Percentiles rank a stretch among this genome's conserved stretches.
These are phyloP conservation scores for Amylostereum areolatum DNA, from an alignment of 1,284 basidiomycete genomes.

Conservation along the genomic window DNA sequence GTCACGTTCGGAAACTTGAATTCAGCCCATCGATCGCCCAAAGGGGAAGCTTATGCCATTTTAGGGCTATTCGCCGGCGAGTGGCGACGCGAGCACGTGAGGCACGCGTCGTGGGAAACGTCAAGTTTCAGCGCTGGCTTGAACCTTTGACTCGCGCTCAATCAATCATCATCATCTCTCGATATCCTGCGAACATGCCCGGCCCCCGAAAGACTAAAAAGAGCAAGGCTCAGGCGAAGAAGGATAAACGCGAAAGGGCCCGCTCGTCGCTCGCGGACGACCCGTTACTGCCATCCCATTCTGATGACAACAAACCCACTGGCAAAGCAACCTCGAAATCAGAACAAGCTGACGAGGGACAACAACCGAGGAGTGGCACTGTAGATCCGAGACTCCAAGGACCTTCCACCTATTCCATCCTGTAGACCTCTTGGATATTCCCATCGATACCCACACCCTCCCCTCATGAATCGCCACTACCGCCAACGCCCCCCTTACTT, in stretches of 20 bases:
- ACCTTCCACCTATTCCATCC: no score
- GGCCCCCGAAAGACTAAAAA: slow-evolving; percentile 41
- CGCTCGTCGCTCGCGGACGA: slow-evolving; percentile 1
- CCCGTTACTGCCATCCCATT: neutral
- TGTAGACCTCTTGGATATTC: no score
- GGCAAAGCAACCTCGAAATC: neutral
- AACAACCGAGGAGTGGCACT: no score
- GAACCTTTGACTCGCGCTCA: neutral
- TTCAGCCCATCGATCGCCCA: neutral
- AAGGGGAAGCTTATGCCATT: neutral
- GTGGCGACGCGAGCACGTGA: neutral
- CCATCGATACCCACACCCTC: neutral
- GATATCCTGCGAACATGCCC: slow-evolving; percentile 23
- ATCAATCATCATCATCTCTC: slow-evolving; percentile 11
- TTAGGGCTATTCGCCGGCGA: neutral
- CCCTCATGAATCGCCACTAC: neutral
- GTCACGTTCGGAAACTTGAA: neutral
- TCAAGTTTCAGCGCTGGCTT: neutral
- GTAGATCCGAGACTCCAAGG: no score
- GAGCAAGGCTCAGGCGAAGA: slow-evolving; percentile 29
- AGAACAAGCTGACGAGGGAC: no score
- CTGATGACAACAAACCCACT: neutral
- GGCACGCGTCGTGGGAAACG: neutral
- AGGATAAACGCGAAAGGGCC: slow-evolving; percentile 20
- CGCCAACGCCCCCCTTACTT: slow-evolving; percentile 1